Evolutionary conservation across 83 land plant species (phyloP).

Genomic region (Diphasiastrum complanatum): DNA sequence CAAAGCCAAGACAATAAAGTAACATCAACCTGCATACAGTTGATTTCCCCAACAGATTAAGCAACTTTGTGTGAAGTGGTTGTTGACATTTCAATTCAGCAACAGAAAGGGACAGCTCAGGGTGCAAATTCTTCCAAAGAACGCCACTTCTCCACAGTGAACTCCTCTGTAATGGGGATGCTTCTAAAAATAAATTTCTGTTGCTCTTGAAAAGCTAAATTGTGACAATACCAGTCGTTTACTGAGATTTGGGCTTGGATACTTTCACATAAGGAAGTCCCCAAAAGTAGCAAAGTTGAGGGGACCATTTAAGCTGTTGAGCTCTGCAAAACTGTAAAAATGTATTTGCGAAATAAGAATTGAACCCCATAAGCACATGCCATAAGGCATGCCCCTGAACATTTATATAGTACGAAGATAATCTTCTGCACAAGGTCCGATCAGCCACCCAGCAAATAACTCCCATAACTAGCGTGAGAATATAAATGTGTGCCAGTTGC

Average conservation of each 20-base stretch:
- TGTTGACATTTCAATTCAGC: too few species aligned
- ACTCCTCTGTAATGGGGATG: too few species aligned
- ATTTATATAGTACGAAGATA: conserved; percentile 38
- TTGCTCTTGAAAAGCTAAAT: too few species aligned
- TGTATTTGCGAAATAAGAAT: conserved; percentile 53
- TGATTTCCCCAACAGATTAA: too few species aligned
- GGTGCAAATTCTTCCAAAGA: too few species aligned
- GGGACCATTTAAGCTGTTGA: conserved; percentile 56
- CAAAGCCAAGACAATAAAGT: too few species aligned
- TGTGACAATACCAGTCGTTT: too few species aligned
- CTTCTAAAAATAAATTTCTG: too few species aligned
- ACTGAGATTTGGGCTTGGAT: conserved; percentile 37
- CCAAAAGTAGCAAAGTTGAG: conserved; percentile 39
- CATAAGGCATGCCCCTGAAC: conserved; percentile 68
- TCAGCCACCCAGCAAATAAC: conserved; percentile 49
- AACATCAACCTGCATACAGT: too few species aligned
- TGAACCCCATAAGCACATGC: conserved; percentile 67
- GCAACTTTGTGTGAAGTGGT: too few species aligned
- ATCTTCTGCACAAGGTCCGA: conserved; percentile 31
- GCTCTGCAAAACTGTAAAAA: conserved; percentile 75
- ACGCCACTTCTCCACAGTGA: too few species aligned
- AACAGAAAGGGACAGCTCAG: too few species aligned
- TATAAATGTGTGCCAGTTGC: conserved; percentile 48
- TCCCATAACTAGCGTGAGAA: conserved; percentile 39
- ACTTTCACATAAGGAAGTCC: conserved; percentile 64